Percentiles rank a stretch among this genome's conserved stretches.
Conservation (phyloP, 164 flowering plant species). For the Vitis amurensis region DNA sequence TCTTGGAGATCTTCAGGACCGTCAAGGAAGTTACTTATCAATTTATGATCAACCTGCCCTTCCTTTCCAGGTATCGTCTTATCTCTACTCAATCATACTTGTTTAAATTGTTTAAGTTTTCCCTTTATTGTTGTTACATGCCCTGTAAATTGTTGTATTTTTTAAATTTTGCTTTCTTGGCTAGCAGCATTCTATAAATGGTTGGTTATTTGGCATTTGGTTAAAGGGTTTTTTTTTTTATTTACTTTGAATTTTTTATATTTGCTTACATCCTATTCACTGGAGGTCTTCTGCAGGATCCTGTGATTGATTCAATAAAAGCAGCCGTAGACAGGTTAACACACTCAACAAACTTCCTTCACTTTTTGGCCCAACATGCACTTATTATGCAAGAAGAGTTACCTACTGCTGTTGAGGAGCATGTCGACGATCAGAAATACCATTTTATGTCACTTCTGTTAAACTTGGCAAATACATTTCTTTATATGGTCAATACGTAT, state of each 20-base stretch:
- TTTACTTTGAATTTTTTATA: not conserved
- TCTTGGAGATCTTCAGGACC: slow-evolving; percentile 75
- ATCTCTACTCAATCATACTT: not conserved
- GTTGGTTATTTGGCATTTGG: not conserved
- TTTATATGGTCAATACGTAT: slow-evolving; percentile 80
- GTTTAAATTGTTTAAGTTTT: not conserved
- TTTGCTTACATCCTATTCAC: slow-evolving; percentile 1
- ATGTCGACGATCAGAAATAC: slow-evolving; percentile 45
- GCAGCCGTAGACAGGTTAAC: slow-evolving; percentile 64
- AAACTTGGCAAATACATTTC: slow-evolving; percentile 67
- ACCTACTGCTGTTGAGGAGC: slow-evolving; percentile 51
- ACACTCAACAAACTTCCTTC: slow-evolving; percentile 64
- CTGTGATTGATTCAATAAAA: slow-evolving; percentile 61
- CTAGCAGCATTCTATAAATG: not conserved
- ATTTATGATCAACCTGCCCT: slow-evolving; percentile 67
- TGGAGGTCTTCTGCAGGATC: slow-evolving; percentile 44
- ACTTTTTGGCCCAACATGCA: slow-evolving; percentile 67
- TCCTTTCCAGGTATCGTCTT: slow-evolving; percentile 53
- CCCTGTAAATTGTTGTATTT: not conserved
- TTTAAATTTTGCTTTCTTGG: not conserved
- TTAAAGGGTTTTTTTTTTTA: too few species aligned
- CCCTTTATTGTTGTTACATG: not conserved
- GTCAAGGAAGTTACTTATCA: slow-evolving; percentile 76
- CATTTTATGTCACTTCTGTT: slow-evolving; percentile 69
- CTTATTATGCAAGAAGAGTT: slow-evolving; percentile 69